Evolutionary conservation across 164 flowering plant genomes (phyloP), one percentile per base, ranked within the genome.

Genomic region (Nelumbo lutea): DNA sequence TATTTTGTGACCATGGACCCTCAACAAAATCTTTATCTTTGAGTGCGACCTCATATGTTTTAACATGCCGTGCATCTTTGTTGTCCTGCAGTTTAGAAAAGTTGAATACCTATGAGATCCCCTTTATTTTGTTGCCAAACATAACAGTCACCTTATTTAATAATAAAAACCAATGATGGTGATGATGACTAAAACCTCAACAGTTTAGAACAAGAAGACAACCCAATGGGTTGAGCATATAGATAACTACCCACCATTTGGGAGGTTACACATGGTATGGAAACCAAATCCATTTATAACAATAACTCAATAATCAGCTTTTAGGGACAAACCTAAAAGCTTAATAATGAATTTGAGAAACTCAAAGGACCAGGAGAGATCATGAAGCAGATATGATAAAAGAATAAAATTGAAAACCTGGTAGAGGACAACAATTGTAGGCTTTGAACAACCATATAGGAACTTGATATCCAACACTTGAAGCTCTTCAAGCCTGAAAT

Each of bases 401-500:
- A 42, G 42, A 58, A 48, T 43, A 56, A 72, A 70, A 41, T 43
- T n/a, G 6, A 0, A 62, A 27, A 93, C 99, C 99, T 96, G 98
- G 76, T 90, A 96, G 62, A 96, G 97, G 64, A 96, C 99, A 59
- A 85, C 98, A 82, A 90, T 91, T 42, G 99, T 96, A 48, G 99
- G 99, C 75, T 85, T 93, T 69, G 89, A 68, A 79, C 96, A 96
- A 59, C 98, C 99, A 75, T 84, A 88, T 2, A 96, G 87, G 75
- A 96, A 96, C 78, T 96, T 90, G 79, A 96, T 93, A 81, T 96
- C 99, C 84, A 96, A 73, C 76, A 96, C 98, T 76, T 96, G 99
- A 77, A 96, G 98, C 81, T 93, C 99, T 82, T 93, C 99, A 67
- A 96, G 98, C 89, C 99, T 96, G 85, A 73, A 82, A 75, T 39